Conservation (phyloP, 202 grass and related monocot species). For the Schoenoplectus triqueter region DNA sequence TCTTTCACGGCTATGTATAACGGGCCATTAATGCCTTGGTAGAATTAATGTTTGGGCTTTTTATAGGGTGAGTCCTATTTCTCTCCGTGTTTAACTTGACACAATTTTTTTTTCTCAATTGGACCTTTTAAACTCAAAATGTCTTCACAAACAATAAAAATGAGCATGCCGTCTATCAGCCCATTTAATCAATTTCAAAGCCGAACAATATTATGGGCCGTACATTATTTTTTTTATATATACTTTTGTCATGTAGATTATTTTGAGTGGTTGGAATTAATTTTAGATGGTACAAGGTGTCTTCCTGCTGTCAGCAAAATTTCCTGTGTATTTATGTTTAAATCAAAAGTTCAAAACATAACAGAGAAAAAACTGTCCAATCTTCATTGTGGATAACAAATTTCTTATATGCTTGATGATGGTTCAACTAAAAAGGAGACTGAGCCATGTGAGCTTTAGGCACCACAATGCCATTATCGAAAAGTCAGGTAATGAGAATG, state of each 20-base stretch:
- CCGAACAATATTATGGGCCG: not conserved
- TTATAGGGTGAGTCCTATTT: not conserved
- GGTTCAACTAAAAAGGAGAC: not conserved
- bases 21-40: no score
- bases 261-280: not conserved
- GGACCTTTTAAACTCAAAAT: not conserved
- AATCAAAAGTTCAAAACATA: not conserved
- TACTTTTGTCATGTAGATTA: not conserved
- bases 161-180: not conserved
- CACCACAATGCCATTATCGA: not conserved
- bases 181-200: not conserved
- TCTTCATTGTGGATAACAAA: not conserved
- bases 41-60: no score
- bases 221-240: not conserved
- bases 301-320: not conserved
- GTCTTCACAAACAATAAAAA: not conserved
- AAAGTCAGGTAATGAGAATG: conserved; percentile 22
- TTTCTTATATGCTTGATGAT: not conserved
- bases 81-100: not conserved
- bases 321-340: not conserved
- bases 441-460: not conserved
- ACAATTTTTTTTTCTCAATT: not conserved
- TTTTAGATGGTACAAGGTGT: no score
- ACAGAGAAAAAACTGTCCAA: not conserved
- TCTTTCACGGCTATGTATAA: no score